These are phyloP conservation scores for Globisporangium lucens DNA, from an alignment of 352 stramenopile genomes.

Conservation along the genomic window DNA sequence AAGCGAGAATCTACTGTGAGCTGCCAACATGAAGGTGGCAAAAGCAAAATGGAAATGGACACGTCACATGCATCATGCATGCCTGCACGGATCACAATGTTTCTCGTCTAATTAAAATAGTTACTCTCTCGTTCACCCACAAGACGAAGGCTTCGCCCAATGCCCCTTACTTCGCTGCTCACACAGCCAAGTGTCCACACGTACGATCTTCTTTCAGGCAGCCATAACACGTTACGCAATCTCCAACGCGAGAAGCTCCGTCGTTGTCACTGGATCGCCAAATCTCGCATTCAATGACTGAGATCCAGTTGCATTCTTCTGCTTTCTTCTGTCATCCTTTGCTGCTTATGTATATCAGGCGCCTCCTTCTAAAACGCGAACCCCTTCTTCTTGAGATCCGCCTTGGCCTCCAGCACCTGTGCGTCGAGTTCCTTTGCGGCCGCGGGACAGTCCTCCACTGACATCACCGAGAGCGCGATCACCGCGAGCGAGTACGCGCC, in stretches of 20 bases:
- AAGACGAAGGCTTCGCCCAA: not conserved
- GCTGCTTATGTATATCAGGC: not conserved
- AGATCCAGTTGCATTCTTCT: no score
- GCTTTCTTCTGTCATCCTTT: not conserved
- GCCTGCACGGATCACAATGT: not conserved
- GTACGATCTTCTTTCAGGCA: not conserved
- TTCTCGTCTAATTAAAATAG: not conserved
- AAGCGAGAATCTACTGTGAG: no score
- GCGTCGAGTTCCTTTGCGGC: constrained; percentile 65
- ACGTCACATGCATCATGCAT: not conserved
- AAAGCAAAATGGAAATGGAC: not conserved
- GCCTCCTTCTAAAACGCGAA: constrained; percentile 34
- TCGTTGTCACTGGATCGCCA: not conserved
- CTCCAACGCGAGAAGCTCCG: constrained; percentile 1
- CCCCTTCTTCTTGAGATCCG: constrained; percentile 54
- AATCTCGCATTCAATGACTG: not conserved
- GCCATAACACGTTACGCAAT: not conserved
- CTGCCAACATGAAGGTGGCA: no score
- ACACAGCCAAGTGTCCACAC: not conserved
- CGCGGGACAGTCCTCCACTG: constrained; percentile 63
- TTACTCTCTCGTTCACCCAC: not conserved
- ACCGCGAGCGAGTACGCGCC: constrained; percentile 67
- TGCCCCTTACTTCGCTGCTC: not conserved
- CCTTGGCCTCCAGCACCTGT: constrained; percentile 64
- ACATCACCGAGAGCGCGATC: constrained; percentile 70